Evolutionary conservation across 306 rosid genomes (phyloP), one percentile per base, ranked within the genome.

Genomic region (Prunus armeniaca): DNA sequence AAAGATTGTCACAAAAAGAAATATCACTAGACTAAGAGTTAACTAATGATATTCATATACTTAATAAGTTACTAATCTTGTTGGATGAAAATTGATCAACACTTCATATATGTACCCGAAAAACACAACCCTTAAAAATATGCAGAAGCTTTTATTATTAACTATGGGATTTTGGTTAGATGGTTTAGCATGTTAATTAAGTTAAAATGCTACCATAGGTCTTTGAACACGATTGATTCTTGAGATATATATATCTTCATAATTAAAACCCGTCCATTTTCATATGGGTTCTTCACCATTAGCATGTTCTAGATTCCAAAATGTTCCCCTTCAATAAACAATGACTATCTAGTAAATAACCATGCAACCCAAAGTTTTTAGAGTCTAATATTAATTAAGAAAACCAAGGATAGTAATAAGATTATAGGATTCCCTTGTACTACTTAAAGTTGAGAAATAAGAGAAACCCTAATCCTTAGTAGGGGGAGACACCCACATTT

Each of bases 401-500:
- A 62, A 46, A 46, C 47, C 18, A 7, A 61, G 49, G 32, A 52
- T 0, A 60, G 17, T 46, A 51, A 61, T 46, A 61, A 25, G 47
- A 62, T 62, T 61, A 38, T 38, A 38, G 9, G 43, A 38, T 38
- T 38, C 63, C 32, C 18, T 13, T 13, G 65, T 45, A 58, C 32
- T 60, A 70, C 32, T 30, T 60, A 12, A 78, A 67, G 80, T 56
- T 60, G 63, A 65, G n/a, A 56, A 62, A 52, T 63, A 60, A 30
- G 60, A 45, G 71, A 60, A 41, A 43, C 61, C n/a, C 64, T 24
- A 56, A 72, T 64, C 13, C 79, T 73, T 80, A 89, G 89, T 82
- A 92, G 81, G 93, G 97, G 79, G 94, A 88, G 82, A 91, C 88
- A 18, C 91, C 90, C 75, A 87, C 82, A 76, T 90, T 89, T 43